Percentiles rank a stretch among this genome's conserved stretches.
These are phyloP conservation scores for Coemansia sp. DNA, from an alignment of 192 early-diverging fungal genomes.

Conservation along the genomic window DNA sequence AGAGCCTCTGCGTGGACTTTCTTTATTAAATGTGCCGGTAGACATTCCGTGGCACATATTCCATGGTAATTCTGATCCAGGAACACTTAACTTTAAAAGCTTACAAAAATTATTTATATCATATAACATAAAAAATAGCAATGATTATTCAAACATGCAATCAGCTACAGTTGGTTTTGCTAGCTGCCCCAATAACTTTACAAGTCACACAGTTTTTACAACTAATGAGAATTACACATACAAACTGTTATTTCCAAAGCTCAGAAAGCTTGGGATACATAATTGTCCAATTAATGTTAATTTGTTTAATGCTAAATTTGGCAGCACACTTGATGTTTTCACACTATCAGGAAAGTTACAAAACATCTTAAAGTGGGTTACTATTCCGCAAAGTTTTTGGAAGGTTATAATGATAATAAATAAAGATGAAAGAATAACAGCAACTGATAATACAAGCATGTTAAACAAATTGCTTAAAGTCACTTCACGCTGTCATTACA, in stretches of 20 bases:
- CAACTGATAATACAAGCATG: neutral
- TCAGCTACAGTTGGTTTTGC: too few relatives aligned
- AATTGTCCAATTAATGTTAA: neutral
- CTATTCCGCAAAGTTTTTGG: neutral
- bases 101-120: neutral
- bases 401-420: neutral
- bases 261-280: neutral
- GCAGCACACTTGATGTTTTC: neutral
- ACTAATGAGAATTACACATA: neutral
- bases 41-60: neutral
- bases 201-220: neutral
- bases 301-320: neutral
- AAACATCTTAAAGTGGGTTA: neutral
- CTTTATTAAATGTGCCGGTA: neutral
- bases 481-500: too few relatives aligned
- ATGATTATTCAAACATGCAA: neutral
- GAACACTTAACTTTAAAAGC: neutral
- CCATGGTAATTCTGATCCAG: neutral
- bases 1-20: neutral
- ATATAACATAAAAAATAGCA: neutral
- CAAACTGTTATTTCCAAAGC: neutral
- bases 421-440: neutral
- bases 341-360: neutral
- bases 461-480: neutral
- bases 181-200: neutral